phyloP scores from a whole-genome alignment of 768 basidiomycete genomes.

The Termitomyces sp. region DNA sequence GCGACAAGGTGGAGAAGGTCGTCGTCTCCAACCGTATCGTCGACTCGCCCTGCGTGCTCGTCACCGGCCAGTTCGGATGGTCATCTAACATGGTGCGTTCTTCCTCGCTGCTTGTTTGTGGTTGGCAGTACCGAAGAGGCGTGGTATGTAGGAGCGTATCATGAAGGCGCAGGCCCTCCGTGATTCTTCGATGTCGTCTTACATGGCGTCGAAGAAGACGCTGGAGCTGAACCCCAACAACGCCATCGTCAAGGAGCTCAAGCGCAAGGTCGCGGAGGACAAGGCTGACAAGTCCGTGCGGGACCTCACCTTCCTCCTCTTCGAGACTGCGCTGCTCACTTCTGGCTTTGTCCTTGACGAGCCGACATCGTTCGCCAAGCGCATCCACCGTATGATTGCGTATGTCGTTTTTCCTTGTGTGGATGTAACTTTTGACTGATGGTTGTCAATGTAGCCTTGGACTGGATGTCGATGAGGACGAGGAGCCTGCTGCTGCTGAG shows the following conservation, averaged over 20 bases:
- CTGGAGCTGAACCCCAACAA: constrained; percentile 92
- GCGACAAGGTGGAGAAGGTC: constrained; percentile 99
- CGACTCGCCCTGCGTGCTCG: constrained; percentile 94
- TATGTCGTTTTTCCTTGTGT: constrained; percentile 25
- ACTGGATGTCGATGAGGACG: constrained; percentile 80
- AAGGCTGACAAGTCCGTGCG: constrained; percentile 98
- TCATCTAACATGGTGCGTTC: constrained; percentile 92
- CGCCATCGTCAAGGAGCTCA: constrained; percentile 94
- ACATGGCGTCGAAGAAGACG: constrained; percentile 99
- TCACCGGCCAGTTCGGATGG: constrained; percentile 99
- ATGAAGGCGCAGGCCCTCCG: constrained; percentile 99
- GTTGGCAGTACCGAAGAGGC: too few relatives aligned
- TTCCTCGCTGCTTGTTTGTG: background rate
- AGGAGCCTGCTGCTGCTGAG: constrained; percentile 33
- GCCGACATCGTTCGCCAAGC: constrained; percentile 90
- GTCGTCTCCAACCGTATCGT: constrained; percentile 96
- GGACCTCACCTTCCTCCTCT: constrained; percentile 92
- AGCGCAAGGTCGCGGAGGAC: constrained; percentile 92
- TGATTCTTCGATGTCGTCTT: constrained; percentile 96
- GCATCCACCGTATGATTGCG: constrained; percentile 97
- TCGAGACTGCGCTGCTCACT: constrained; percentile 94
- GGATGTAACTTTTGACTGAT: constrained; percentile 2
- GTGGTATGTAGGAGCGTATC: constrained; percentile 87
- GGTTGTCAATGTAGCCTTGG: constrained; percentile 48
- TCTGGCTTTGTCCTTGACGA: constrained; percentile 96